Evolutionary conservation across 2,329 filamentous ascomycete species (phyloP).

Genomic region (Diplodia intermedia): DNA sequence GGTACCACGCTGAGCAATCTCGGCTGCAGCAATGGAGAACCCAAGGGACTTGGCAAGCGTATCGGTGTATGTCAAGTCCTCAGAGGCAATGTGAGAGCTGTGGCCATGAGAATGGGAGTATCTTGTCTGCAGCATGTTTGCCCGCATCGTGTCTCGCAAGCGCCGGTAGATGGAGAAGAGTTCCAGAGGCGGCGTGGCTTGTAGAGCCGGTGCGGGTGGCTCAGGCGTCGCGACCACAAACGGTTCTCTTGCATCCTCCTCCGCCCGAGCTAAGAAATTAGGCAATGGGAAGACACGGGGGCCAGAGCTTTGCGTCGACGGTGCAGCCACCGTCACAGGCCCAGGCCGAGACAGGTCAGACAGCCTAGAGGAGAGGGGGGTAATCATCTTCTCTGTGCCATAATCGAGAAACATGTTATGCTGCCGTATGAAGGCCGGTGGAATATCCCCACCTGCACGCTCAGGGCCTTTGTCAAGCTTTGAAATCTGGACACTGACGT

Average conservation of each 20-base stretch:
- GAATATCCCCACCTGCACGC: constrained; percentile 37
- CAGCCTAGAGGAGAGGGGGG: constrained; percentile 55
- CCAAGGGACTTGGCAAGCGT: constrained; percentile 73
- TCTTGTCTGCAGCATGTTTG: constrained; percentile 57
- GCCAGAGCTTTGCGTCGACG: constrained; percentile 6
- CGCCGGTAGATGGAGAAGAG: constrained; percentile 63
- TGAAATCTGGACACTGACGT: constrained; percentile 59
- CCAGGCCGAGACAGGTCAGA: constrained; percentile 44
- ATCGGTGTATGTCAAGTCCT: constrained; percentile 62
- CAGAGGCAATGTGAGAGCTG: constrained; percentile 47
- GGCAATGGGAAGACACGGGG: constrained; percentile 22
- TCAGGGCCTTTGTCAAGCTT: constrained; percentile 57
- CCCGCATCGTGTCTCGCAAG: constrained; percentile 61
- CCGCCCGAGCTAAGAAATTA: constrained; percentile 4
- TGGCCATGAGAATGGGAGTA: constrained; percentile 54
- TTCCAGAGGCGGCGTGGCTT: constrained; percentile 48
- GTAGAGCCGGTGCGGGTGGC: neutral
- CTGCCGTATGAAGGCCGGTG: constrained; percentile 45
- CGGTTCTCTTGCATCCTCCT: constrained; percentile 28
- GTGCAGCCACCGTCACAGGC: constrained; percentile 10
- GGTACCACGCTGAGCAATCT: constrained; percentile 89
- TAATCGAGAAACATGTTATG: constrained; percentile 61
- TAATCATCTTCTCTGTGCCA: constrained; percentile 57
- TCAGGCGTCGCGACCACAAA: constrained; percentile 15
- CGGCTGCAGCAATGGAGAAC: constrained; percentile 83